Percentiles rank a stretch among this genome's conserved stretches.
phyloP scores from a whole-genome alignment of 768 basidiomycete genomes.

The Trametes cingulata region DNA sequence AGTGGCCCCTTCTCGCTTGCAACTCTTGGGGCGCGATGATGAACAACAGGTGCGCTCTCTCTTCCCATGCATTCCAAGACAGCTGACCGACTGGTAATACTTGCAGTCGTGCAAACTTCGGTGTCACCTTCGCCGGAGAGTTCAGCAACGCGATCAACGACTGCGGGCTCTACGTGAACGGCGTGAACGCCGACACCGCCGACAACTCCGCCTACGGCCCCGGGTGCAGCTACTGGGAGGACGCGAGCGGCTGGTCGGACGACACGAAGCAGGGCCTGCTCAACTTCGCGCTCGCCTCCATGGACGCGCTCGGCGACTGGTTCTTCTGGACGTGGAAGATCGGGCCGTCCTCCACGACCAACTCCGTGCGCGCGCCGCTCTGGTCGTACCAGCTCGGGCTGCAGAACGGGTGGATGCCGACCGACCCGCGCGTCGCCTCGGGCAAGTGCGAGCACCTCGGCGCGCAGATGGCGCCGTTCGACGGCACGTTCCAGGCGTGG shows the following conservation, averaged over 20 bases:
- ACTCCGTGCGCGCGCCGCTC: constrained; percentile 50
- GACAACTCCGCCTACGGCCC: constrained; percentile 24
- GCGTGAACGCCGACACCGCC: constrained; percentile 13
- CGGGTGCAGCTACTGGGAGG: constrained; percentile 46
- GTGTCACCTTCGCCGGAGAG: constrained; percentile 73
- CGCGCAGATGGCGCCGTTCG: constrained; percentile 42
- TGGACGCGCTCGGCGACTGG: constrained; percentile 67
- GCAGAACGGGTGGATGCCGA: constrained; percentile 73
- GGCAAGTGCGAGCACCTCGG: constrained; percentile 66
- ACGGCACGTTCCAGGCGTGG: constrained; percentile 55
- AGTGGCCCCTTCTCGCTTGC: constrained; percentile 42
- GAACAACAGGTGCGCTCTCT: constrained; percentile 41
- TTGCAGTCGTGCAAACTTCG: constrained; percentile 51
- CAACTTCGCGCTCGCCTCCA: constrained; percentile 52
- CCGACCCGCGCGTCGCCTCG: constrained; percentile 60
- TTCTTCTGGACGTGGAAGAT: constrained; percentile 88
- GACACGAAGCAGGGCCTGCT: constrained; percentile 51
- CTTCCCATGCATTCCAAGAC: background rate
- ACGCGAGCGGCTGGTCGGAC: constrained; percentile 51
- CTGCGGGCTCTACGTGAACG: constrained; percentile 55
- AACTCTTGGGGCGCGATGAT: constrained; percentile 29
- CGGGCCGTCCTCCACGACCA: constrained; percentile 51
- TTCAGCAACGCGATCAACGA: constrained; percentile 67
- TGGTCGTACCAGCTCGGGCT: constrained; percentile 75
- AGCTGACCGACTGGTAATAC: background rate